Base-by-base conservation (phyloP, 495 filamentous ascomycete species). In the Aspergillus egyptiacus region DNA sequence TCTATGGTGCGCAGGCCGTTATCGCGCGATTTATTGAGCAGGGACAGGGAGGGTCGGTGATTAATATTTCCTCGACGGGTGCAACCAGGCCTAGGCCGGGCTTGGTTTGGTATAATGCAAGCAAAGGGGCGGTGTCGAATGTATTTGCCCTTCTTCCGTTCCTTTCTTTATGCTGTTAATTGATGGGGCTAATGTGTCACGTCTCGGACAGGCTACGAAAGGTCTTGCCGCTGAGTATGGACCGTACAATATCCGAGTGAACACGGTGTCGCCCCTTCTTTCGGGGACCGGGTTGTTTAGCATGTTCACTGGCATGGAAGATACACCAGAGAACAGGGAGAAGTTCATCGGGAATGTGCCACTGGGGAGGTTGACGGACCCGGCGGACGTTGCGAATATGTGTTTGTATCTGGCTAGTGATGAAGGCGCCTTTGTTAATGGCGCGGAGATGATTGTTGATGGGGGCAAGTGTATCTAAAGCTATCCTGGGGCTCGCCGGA, bases 351-450 rank as follows among this genome's bases (percentile, higher is more conserved):
- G 75, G 22, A 78, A 80, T 40, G 77, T 87, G 18, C 85, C 83
- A 10, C 68, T 88, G 18, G 83, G 83, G 7, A 69, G 83, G 22
- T 69, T 82, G 20, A 79, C 77, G 11, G 78, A 83, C 19, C 77
- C 78, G 1, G 71, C 71, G n/a, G 83, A 87, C 59, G 74, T 87
- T 36, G 80, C 81, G 17, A 81, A 81, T 47, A 83, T 83, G 31
- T 80, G 75, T 48, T 69, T 82, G 13, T 86, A 82, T 58, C 63
- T 88, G 27, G 83, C 78, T 2, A 84, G 81, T 53, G 76, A 82
- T 34, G 84, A 88, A 52, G 80, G 78, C 0, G 68, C 73, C 14
- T 88, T 87, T 57, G 74, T 88, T 32, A 88, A 84, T n/a, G 84
- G 83, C 1, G 75, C 65, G 8, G 68, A 73, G 46, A 68, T 71